Conservation (phyloP, 345 rosid species). For the Nasturtium officinale region DNA sequence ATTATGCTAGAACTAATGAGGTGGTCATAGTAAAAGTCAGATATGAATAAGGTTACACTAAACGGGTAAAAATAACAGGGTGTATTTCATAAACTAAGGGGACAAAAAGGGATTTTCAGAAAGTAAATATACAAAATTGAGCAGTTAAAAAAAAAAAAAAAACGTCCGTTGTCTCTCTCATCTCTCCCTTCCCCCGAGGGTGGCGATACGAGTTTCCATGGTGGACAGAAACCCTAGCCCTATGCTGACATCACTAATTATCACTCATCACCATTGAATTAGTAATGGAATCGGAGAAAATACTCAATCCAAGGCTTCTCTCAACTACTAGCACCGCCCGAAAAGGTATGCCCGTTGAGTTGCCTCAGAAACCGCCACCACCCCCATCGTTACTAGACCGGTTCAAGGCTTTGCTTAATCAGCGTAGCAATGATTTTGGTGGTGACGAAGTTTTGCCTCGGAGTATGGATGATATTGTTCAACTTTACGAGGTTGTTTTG, state of each 20-base stretch:
- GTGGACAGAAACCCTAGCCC: slow-evolving; percentile 43
- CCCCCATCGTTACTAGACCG: slow-evolving; percentile 62
- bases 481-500: slow-evolving; percentile 66
- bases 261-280: slow-evolving; percentile 30
- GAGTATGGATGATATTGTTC: slow-evolving; percentile 63
- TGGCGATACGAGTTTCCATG: slow-evolving; percentile 43
- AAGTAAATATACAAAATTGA: slow-evolving; percentile 22
- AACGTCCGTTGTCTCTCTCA: slow-evolving; percentile 32
- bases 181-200: slow-evolving; percentile 23
- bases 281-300: slow-evolving; percentile 42
- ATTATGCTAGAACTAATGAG: no score
- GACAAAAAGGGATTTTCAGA: not conserved
- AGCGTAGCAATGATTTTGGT: slow-evolving; percentile 56
- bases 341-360: slow-evolving; percentile 59
- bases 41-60: not conserved
- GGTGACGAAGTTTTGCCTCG: slow-evolving; percentile 45
- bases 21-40: slow-evolving; percentile 13
- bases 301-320: slow-evolving; percentile 37
- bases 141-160: slow-evolving; percentile 10
- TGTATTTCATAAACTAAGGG: no score
- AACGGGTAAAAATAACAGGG: not conserved
- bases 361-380: slow-evolving; percentile 61
- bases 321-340: slow-evolving; percentile 24
- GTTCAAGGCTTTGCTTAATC: slow-evolving; percentile 68
- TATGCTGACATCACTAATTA: slow-evolving; percentile 23